Evolutionary conservation across 164 flowering plant genomes (phyloP).

Genomic region (Aristolochia contorta): DNA sequence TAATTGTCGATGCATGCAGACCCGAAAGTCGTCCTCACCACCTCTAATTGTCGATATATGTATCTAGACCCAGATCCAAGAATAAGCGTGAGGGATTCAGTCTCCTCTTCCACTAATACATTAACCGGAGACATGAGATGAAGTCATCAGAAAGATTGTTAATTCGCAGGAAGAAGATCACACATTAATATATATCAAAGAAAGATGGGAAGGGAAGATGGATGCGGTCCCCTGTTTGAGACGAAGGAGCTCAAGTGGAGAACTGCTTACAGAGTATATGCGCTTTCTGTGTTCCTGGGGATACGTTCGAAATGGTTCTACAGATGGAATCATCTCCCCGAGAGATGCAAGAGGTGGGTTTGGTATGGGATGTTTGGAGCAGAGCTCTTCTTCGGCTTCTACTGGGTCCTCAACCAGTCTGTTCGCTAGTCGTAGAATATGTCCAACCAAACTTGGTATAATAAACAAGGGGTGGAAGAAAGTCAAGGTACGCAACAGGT

Average conservation of each 20-base stretch:
- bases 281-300: constrained; percentile 13
- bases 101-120: neutral
- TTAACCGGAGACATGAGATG: neutral
- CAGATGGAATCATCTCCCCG: constrained; percentile 20
- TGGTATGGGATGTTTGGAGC: constrained; percentile 28
- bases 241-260: constrained; percentile 19
- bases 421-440: too few species aligned
- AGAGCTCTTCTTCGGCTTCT: constrained; percentile 35
- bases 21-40: too few species aligned
- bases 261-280: constrained; percentile 10
- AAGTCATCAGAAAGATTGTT: too few species aligned
- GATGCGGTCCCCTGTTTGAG: constrained; percentile 18
- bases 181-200: too few species aligned
- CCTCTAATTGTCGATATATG: too few species aligned
- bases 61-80: too few species aligned
- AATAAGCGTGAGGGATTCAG: too few species aligned
- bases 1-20: too few species aligned
- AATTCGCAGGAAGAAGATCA: too few species aligned
- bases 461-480: too few species aligned
- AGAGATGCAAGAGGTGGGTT: constrained; percentile 14
- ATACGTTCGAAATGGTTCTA: constrained; percentile 19
- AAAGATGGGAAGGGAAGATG: constrained; percentile 4
- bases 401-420: constrained; percentile 24
- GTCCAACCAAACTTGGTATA: too few species aligned
- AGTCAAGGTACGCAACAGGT: too few species aligned